These are phyloP conservation scores for Podaxis mareebaensis DNA, from an alignment of 768 basidiomycete genomes.

Conservation along the genomic window DNA sequence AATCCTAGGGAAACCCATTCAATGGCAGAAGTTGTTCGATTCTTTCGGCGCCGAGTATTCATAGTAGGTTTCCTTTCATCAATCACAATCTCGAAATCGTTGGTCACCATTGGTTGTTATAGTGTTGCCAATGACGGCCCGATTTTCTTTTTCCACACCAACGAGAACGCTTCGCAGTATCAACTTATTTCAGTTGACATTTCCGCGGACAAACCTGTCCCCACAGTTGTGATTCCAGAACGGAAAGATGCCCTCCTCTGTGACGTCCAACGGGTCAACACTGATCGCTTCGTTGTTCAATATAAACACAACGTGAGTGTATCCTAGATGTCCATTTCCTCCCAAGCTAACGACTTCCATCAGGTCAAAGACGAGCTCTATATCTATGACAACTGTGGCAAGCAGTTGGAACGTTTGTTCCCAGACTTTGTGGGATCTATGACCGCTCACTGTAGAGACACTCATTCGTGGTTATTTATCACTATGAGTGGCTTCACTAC, in stretches of 20 bases:
- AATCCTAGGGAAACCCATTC: conserved; percentile 61
- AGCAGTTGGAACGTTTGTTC: conserved; percentile 54
- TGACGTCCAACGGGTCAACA: conserved; percentile 45
- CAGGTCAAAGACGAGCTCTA: conserved; percentile 85
- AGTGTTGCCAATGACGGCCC: conserved; percentile 69
- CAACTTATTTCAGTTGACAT: conserved; percentile 69
- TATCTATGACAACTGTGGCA: conserved; percentile 59
- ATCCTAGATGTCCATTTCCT: neutral
- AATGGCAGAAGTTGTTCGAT: conserved; percentile 72
- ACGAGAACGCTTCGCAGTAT: conserved; percentile 63
- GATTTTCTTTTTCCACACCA: conserved; percentile 64
- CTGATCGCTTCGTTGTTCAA: conserved; percentile 57
- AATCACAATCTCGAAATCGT: neutral
- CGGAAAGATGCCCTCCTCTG: conserved; percentile 54
- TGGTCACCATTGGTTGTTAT: conserved; percentile 11
- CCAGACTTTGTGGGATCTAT: conserved; percentile 70
- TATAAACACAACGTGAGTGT: conserved; percentile 74
- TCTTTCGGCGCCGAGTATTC: conserved; percentile 68
- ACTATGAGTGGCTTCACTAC: conserved; percentile 68
- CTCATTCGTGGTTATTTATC: conserved; percentile 63
- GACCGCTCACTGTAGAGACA: conserved; percentile 48
- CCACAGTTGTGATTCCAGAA: conserved; percentile 68
- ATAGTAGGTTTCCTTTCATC: conserved; percentile 44
- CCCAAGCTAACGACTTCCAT: conserved; percentile 8
- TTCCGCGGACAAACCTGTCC: conserved; percentile 44